phyloP scores from a whole-genome alignment of 495 filamentous ascomycete species.

The Neurospora sp. region DNA sequence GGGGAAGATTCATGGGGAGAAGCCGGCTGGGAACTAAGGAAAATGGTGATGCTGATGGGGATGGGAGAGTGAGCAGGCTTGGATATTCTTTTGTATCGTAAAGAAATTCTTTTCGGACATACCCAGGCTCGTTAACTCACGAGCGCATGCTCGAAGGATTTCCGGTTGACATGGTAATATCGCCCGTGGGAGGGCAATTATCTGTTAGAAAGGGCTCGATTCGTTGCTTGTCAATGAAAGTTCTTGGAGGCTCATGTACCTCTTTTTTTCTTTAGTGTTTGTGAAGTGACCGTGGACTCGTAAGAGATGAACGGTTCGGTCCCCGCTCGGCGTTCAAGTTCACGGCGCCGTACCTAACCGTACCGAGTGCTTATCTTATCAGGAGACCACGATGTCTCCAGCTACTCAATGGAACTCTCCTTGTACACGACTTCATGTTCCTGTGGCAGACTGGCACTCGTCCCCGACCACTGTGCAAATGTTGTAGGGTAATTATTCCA shows the following conservation, averaged over 20 bases:
- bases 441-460: too few species aligned
- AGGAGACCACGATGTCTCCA: too few species aligned
- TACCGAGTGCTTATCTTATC: background rate
- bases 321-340: background rate
- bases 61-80: background rate
- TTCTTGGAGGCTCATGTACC: background rate
- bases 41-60: background rate
- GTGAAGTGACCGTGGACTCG: background rate
- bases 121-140: background rate
- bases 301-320: background rate
- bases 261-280: background rate
- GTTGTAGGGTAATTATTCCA: too few species aligned
- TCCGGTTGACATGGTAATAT: background rate
- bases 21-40: slow-evolving; percentile 14
- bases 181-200: background rate
- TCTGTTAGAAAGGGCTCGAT: background rate
- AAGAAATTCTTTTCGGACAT: background rate
- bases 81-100: background rate
- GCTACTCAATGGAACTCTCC: background rate
- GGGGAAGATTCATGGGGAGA: slow-evolving; percentile 43
- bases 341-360: background rate
- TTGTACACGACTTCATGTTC: too few species aligned
- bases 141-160: background rate
- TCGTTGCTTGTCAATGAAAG: background rate
- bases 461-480: too few species aligned